phyloP scores from a whole-genome alignment of 306 rosid genomes.

The Clitoria ternatea region DNA sequence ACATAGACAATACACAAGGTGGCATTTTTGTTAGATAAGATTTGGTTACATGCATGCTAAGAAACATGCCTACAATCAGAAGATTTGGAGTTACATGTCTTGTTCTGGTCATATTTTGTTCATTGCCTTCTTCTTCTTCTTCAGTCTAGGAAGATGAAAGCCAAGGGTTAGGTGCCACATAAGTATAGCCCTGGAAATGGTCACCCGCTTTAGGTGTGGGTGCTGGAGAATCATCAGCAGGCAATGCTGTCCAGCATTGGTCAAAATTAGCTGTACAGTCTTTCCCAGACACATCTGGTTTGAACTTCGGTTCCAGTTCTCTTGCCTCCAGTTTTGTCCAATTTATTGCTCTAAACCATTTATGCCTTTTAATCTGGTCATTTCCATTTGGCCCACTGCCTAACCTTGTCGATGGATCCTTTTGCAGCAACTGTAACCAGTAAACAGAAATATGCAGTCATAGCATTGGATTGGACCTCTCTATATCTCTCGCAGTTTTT shows the following conservation, averaged over 20 bases:
- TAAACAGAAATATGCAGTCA: conserved; percentile 16
- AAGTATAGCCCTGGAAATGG: conserved; percentile 86
- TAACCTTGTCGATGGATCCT: conserved; percentile 74
- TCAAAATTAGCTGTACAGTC: conserved; percentile 90
- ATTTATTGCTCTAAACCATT: conserved; percentile 78
- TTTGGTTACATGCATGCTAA: conserved; percentile 23
- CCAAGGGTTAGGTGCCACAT: conserved; percentile 85
- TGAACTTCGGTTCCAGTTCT: conserved; percentile 76
- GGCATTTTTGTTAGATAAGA: conserved; percentile 10
- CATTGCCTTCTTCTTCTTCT: conserved; percentile 4
- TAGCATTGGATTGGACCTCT: not conserved
- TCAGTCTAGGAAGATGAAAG: conserved; percentile 57
- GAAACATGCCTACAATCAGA: conserved; percentile 16
- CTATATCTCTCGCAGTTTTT: not conserved
- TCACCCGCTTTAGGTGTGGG: conserved; percentile 77
- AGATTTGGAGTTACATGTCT: not conserved
- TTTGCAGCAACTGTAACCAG: conserved; percentile 68
- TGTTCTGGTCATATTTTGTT: conserved; percentile 10
- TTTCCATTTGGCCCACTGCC: conserved; percentile 86
- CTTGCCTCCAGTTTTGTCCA: conserved; percentile 92
- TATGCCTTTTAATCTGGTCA: conserved; percentile 65
- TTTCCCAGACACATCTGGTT: conserved; percentile 78
- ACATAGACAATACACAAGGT: not conserved
- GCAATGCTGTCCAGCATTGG: conserved; percentile 90
- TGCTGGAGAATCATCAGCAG: conserved; percentile 86